Base-by-base conservation (phyloP, 306 rosid genomes). In the Prosopis cineraria region DNA sequence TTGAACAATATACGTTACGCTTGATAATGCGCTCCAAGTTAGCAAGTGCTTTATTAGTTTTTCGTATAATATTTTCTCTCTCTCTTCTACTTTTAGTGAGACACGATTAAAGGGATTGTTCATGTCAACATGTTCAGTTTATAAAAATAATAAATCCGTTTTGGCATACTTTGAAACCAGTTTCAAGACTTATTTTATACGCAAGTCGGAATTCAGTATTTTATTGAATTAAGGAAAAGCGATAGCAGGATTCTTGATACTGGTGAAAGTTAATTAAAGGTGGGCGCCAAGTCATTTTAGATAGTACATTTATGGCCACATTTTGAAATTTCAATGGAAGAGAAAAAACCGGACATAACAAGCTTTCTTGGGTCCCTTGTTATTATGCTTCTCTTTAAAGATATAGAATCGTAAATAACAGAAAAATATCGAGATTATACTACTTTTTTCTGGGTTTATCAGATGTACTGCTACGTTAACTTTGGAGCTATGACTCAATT, bases 1-100 rank as follows among this genome's bases (percentile, higher is more conserved):
- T 68, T 73, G 63, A 84, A 69, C 70, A 73, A 81, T 73, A 45
- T 43, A 10, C 14, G n/a, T 12, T 75, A 64, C 78, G 70, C 79
- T 75, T 69, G 68, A 5, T 43, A 5, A 10, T 73, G 66, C 75
- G 27, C 45, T 82, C 70, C 31, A 53, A 62, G 30, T 70, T 41
- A 64, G 63, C 62, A 36, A 63, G 19, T 30, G 44, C 39, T 78
- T 64, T 63, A 29, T 64, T 63, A 29, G 55, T 48, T 58, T 78
- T 36, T 30, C 24, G 11, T 45, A 29, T 68, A 33, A 77, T 73
- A 37, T 43, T 68, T 48, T 56, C 16, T 47, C 10, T 66, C 72
- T 53, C 78, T 37, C 68, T 53, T 78, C 62, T 48, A 62, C 78
- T 19, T 78, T 69, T 69, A 66, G 43, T 55, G 77, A 64, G 50